phyloP scores from a whole-genome alignment of 495 filamentous ascomycete genomes.

The Hypoxylon fragiforme region DNA sequence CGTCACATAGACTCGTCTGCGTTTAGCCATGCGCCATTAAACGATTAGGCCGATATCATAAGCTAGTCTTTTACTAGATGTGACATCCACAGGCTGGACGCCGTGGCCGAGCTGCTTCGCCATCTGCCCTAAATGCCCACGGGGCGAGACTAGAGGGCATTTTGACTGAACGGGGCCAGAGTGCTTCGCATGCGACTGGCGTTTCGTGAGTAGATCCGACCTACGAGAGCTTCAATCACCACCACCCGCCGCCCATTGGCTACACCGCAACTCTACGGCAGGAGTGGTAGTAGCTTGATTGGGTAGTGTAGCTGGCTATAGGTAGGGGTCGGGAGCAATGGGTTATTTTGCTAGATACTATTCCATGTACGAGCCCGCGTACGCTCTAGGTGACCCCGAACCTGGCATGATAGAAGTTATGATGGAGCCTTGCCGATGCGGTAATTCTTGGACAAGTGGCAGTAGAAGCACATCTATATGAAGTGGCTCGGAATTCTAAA shows the following conservation, averaged over 20 bases:
- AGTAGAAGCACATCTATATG: background rate
- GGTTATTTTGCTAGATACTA: conserved; percentile 11
- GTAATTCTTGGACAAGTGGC: background rate
- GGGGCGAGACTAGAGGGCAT: background rate
- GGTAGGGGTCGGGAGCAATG: conserved; percentile 14
- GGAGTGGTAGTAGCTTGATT: conserved; percentile 20
- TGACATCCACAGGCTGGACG: conserved; percentile 11
- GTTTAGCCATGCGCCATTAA: conserved; percentile 7
- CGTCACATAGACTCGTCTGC: conserved; percentile 9
- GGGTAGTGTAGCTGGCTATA: conserved; percentile 26
- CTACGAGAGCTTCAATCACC: background rate
- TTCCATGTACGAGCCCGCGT: conserved; percentile 15
- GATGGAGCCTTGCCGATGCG: background rate
- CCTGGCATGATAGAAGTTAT: conserved; percentile 20
- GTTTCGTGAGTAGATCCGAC: conserved; percentile 5
- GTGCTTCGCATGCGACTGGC: conserved; percentile 20
- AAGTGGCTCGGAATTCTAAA: too few species aligned
- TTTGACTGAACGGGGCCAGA: conserved; percentile 13
- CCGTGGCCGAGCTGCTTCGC: conserved; percentile 13
- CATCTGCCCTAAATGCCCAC: conserved; percentile 16
- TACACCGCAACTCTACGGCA: background rate
- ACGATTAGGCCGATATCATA: conserved; percentile 17
- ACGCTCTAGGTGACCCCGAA: conserved; percentile 14
- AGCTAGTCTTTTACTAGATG: background rate
- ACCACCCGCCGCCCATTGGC: background rate